Conservation (phyloP, 2,329 filamentous ascomycete species). For the Cylindrodendrum hubeiense region DNA sequence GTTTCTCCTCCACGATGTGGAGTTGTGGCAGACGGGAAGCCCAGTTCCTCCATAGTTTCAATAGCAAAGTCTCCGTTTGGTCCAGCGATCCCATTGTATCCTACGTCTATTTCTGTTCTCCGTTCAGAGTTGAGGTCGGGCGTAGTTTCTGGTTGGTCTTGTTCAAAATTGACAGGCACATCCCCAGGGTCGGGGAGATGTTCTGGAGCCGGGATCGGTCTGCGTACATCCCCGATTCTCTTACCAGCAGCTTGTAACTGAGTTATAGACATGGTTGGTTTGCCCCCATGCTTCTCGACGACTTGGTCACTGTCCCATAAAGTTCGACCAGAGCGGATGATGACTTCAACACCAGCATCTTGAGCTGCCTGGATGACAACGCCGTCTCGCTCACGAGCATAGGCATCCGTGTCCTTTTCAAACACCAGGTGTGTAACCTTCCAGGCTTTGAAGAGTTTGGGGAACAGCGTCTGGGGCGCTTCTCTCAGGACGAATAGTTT, state of each 20-base stretch:
- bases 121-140: constrained; percentile 72
- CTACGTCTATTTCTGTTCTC: constrained; percentile 65
- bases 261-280: constrained; percentile 80
- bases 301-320: constrained; percentile 81
- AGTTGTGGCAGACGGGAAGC: constrained; percentile 73
- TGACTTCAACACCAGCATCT: constrained; percentile 75
- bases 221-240: constrained; percentile 72
- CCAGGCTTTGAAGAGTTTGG: constrained; percentile 81
- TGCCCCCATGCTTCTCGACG: constrained; percentile 73
- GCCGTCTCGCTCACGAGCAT: constrained; percentile 74
- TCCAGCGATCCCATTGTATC: constrained; percentile 73
- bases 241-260: constrained; percentile 74
- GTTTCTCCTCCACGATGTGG: constrained; percentile 80
- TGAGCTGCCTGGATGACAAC: constrained; percentile 69
- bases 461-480: constrained; percentile 77
- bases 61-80: constrained; percentile 77
- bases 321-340: constrained; percentile 74
- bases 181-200: constrained; percentile 74
- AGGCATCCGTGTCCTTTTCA: constrained; percentile 83
- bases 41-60: constrained; percentile 79
- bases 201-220: constrained; percentile 71
- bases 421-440: constrained; percentile 81
- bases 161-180: constrained; percentile 70
- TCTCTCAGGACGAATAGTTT: constrained; percentile 80
- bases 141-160: constrained; percentile 60